phyloP scores from a whole-genome alignment of 352 stramenopile species.

The Phytophthora constricta region DNA sequence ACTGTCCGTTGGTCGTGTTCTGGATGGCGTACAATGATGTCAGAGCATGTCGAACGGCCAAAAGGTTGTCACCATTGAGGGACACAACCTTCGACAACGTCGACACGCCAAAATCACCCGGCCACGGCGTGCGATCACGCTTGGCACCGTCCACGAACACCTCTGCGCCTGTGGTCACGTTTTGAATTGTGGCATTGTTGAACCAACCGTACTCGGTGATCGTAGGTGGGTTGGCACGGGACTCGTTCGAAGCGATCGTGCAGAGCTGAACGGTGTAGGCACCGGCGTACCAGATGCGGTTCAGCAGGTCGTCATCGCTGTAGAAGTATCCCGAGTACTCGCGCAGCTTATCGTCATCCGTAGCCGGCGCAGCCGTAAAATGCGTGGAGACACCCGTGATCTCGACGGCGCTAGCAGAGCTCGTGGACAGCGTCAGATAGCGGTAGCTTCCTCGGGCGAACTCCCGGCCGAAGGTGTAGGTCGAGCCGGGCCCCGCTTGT shows the following conservation, averaged over 20 bases:
- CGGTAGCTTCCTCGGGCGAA: constrained; percentile 43
- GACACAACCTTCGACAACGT: constrained; percentile 36
- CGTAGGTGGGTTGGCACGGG: constrained; percentile 32
- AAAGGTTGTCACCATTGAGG: constrained; percentile 43
- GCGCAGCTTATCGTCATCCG: constrained; percentile 31
- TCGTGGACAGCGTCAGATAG: constrained; percentile 42
- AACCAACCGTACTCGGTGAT: constrained; percentile 45
- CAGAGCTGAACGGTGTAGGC: constrained; percentile 50
- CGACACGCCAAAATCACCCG: constrained; percentile 41
- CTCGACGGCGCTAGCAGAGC: constrained; percentile 24
- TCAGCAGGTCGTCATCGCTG: constrained; percentile 47
- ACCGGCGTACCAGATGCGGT: constrained; percentile 49
- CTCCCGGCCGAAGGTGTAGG: constrained; percentile 42
- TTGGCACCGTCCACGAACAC: constrained; percentile 48
- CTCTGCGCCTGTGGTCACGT: constrained; percentile 32
- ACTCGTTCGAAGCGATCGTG: constrained; percentile 44
- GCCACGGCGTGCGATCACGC: constrained; percentile 45
- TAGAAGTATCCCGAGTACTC: constrained; percentile 52
- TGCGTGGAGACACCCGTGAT: constrained; percentile 37
- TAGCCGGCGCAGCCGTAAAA: constrained; percentile 39
- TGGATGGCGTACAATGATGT: constrained; percentile 41
- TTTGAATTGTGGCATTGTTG: constrained; percentile 42
- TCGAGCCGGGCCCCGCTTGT: constrained; percentile 22
- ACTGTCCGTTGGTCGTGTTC: constrained; percentile 34
- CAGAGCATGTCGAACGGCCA: constrained; percentile 35